Base-by-base conservation (phyloP, 176 grass and related monocot genomes). In the Cenchrus purpureus region DNA sequence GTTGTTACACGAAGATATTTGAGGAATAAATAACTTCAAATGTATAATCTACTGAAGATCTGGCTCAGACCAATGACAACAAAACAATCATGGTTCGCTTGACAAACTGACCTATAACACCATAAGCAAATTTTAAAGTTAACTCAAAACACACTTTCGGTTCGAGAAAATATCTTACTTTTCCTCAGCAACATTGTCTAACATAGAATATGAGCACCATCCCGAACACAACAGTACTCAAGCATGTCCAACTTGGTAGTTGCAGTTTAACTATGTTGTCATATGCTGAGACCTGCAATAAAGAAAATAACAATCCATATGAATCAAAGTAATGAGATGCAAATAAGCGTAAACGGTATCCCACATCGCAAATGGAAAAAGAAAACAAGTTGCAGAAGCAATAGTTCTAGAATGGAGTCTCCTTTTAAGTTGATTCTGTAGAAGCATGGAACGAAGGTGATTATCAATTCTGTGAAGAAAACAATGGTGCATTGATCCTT, bases 291-390 rank as follows among this genome's bases (percentile, higher is more conserved):
- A 91, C 93, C 91, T 99, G 80, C 46, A 79, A 72, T 61, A 73
- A 93, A 87, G 65, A 82, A 88, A 89, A 91, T 40, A 40, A 40
- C 37, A 40, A 40, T 40, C 37, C 37, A 40, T 40, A 40, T 40
- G 37, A 40, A 28, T 55, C 31, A 42, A 77, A 76, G 52, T 87
- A 83, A 51, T 66, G 76, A 68, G 12, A 19, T 64, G 28, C 7
- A 81, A 85, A 50, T 37, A 67, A 31, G 77, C 22, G 81, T 84
- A 86, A 81, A 82, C 3, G 4, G 65, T 53, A 87, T 96, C 97
- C 94, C 90, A 99, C 97, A 99, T 94, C 16, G 97, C 97, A 83
- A 99, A 89, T 74, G 97, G 97, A 82, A 96, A 99, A 86, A 94
- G 90, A 62, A 99, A 99, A 89, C 91, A 99, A 17, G 97, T 92